phyloP scores from a whole-genome alignment of 208 protist species.

The Trypanosoma cruzi region DNA sequence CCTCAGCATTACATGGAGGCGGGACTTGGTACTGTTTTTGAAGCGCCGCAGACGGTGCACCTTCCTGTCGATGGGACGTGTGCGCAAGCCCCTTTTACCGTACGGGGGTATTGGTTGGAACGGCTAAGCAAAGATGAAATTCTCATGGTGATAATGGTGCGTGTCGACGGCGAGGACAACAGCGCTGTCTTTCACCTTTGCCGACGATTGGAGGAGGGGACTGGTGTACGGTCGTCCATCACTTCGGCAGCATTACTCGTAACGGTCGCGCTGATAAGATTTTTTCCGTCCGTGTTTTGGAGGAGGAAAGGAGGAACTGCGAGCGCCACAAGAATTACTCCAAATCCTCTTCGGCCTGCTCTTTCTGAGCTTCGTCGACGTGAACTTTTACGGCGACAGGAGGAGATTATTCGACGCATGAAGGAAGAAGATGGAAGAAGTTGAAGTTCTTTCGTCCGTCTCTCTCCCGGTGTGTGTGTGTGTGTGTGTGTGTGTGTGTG shows the following conservation, averaged over 20 bases:
- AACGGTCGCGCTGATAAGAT: slow-evolving; percentile 35
- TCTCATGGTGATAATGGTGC: slow-evolving; percentile 28
- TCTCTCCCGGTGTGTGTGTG: too few species aligned
- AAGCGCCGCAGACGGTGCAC: slow-evolving; percentile 21
- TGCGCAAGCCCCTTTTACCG: slow-evolving; percentile 19
- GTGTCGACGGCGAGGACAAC: slow-evolving; percentile 17
- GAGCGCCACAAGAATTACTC: slow-evolving; percentile 15
- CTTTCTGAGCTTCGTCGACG: slow-evolving; percentile 31
- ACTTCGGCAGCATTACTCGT: slow-evolving; percentile 36
- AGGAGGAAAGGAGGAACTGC: slow-evolving; percentile 30
- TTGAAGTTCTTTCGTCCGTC: too few species aligned
- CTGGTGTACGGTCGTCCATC: slow-evolving; percentile 1
- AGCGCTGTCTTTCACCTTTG: slow-evolving; percentile 39
- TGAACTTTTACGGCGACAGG: slow-evolving; percentile 50
- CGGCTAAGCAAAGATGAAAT: slow-evolving; percentile 10
- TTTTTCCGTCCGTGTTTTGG: slow-evolving; percentile 43
- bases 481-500: not conserved
- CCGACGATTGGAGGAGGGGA: slow-evolving; percentile 4
- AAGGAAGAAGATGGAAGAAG: slow-evolving; percentile 61
- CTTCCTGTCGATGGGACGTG: slow-evolving; percentile 24
- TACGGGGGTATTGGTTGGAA: slow-evolving; percentile 31
- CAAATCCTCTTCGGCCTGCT: slow-evolving; percentile 17
- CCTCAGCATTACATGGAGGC: not conserved
- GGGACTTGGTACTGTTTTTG: not conserved
- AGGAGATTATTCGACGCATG: slow-evolving; percentile 67